A percentile compares a stretch with the other conserved stretches of the same genome.
phyloP scores from a whole-genome alignment of 805 yeast species.

The Isabelozyma heimii region DNA sequence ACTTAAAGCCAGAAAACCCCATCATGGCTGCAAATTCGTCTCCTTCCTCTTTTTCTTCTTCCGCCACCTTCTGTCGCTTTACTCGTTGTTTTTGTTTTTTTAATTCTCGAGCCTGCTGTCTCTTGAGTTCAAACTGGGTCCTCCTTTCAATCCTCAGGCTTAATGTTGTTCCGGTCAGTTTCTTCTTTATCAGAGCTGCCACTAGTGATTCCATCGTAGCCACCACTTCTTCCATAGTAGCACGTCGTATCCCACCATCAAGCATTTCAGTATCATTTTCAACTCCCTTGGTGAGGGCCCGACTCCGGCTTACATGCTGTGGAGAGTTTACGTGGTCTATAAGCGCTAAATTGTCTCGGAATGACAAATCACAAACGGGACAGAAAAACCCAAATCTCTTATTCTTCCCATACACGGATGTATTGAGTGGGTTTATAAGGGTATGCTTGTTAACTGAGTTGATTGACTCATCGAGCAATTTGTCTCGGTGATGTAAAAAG shows the following conservation, averaged over 20 bases:
- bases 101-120: slow-evolving; percentile 22
- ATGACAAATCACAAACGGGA: slow-evolving; percentile 73
- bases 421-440: slow-evolving; percentile 22
- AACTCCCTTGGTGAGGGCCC: slow-evolving; percentile 6
- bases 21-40: slow-evolving; percentile 37
- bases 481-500: slow-evolving; percentile 27
- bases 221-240: slow-evolving; percentile 32
- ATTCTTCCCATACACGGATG: slow-evolving; percentile 25
- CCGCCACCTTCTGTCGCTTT: slow-evolving; percentile 12
- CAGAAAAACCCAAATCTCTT: slow-evolving; percentile 85
- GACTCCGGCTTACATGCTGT: slow-evolving; percentile 51
- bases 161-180: slow-evolving; percentile 39
- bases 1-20: slow-evolving; percentile 62
- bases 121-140: slow-evolving; percentile 35
- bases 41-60: slow-evolving; percentile 5
- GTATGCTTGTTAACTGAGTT: slow-evolving; percentile 33
- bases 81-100: slow-evolving; percentile 11
- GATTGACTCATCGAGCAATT: slow-evolving; percentile 28
- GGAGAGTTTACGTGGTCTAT: slow-evolving; percentile 82
- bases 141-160: slow-evolving; percentile 40
- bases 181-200: slow-evolving; percentile 25
- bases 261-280: slow-evolving; percentile 13
- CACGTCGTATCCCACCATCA: slow-evolving; percentile 36
- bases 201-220: slow-evolving; percentile 27
- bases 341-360: slow-evolving; percentile 76